Evolutionary conservation across 768 basidiomycete genomes (phyloP), one percentile per base, ranked within the genome.

Genomic region (Hypholoma fasciculare): DNA sequence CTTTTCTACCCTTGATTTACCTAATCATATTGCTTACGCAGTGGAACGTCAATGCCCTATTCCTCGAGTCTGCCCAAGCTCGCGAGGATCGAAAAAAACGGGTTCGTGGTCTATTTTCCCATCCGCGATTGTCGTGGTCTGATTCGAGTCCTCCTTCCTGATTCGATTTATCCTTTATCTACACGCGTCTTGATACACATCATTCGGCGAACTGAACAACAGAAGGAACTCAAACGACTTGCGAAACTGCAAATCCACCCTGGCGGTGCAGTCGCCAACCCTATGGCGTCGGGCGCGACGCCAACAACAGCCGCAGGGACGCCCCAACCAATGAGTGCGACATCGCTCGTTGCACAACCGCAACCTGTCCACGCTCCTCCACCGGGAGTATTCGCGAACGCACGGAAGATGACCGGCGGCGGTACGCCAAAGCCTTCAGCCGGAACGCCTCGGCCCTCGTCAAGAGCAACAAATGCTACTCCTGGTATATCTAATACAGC

Each of bases 81-180:
- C 76, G 85, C 55, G 89, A 90, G 71, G 89, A 90, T 73, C 78
- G 88, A 69, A 90, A 86, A 78, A 87, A 83, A 74, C 82, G 87
- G 78, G 88, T 89, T 49, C 65, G 88, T 82, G 46, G 61, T 52
- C 47, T 59, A 30, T 40, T 49, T 56, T 46, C 43, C 51, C 17
- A 5, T 27, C n/a, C 59, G 16, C 4, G 30, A 36, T 26, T 34
- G 53, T 53, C 27, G 40, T 48, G 61, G 38, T 55, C 50, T 4
- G 38, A 56, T 46, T 40, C 52, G 27, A 36, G 30, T 34, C 14
- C 14, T 26, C 17, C 36, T 30, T 47, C 42, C 37, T 54, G 58
- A 47, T 57, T 30, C 54, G 37, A 36, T 57, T 63, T 51, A 19
- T 56, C 58, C 46, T 62, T 38, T 42, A 49, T 54, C 51, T 39